These are phyloP conservation scores for Pythium pyrilobum DNA, from an alignment of 352 stramenopile genomes.

Conservation along the genomic window DNA sequence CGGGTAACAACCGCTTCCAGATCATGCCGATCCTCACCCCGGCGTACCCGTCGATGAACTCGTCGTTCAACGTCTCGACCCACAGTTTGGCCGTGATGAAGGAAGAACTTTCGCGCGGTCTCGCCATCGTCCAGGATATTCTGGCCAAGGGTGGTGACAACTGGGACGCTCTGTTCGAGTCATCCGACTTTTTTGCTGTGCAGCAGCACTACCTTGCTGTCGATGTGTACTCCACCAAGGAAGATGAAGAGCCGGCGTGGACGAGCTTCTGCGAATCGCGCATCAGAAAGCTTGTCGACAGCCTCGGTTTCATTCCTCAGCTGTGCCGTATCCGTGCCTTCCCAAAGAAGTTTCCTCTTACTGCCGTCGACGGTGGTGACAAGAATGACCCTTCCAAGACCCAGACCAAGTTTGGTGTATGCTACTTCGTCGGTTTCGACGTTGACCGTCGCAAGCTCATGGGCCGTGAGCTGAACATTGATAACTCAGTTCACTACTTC, in stretches of 20 bases:
- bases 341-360: conserved; percentile 82
- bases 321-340: conserved; percentile 79
- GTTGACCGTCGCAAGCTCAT: conserved; percentile 74
- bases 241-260: conserved; percentile 91
- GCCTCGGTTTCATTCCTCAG: conserved; percentile 73
- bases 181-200: conserved; percentile 84
- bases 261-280: conserved; percentile 92
- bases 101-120: conserved; percentile 87
- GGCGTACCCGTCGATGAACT: conserved; percentile 99
- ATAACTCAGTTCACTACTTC: conserved; percentile 85
- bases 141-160: conserved; percentile 76
- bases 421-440: conserved; percentile 86
- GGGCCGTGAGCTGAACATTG: conserved; percentile 77
- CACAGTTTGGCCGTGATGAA: conserved; percentile 94
- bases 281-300: conserved; percentile 89
- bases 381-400: conserved; percentile 18
- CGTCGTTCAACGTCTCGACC: conserved; percentile 96
- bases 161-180: conserved; percentile 75
- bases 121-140: conserved; percentile 80
- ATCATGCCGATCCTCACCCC: conserved; percentile 99
- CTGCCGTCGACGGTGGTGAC: conserved; percentile 31
- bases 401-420: conserved; percentile 58
- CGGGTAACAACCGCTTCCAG: conserved; percentile 88
- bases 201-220: conserved; percentile 90
- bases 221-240: conserved; percentile 86